A percentile compares a stretch with the other conserved stretches of the same genome.
Conservation (phyloP, 1,284 basidiomycete genomes). For the Chiua sp. region DNA sequence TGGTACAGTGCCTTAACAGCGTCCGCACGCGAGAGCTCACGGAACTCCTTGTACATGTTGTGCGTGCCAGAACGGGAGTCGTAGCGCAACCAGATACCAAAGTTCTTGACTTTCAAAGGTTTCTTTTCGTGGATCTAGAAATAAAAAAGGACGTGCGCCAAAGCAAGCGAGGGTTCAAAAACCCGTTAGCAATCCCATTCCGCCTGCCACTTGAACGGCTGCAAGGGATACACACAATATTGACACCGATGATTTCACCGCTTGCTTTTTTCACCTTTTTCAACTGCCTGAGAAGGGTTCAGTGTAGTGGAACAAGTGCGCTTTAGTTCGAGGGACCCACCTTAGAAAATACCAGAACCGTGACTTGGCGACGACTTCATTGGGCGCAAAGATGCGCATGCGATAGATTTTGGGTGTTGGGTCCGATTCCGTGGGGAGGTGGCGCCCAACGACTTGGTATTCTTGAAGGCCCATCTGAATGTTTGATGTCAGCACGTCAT, state of each 20-base stretch:
- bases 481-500: conserved; percentile 30
- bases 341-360: conserved; percentile 99
- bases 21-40: conserved; percentile 92
- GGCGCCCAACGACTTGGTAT: conserved; percentile 98
- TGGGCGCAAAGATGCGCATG: conserved; percentile 99
- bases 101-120: conserved; percentile 99
- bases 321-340: conserved; percentile 42
- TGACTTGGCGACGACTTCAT: conserved; percentile 98
- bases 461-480: conserved; percentile 64
- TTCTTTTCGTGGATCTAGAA: conserved; percentile 94
- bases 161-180: conserved; percentile 9
- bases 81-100: conserved; percentile 99
- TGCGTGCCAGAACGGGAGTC: conserved; percentile 98
- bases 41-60: conserved; percentile 99
- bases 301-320: conserved; percentile 10
- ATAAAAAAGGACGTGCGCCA: conserved; percentile 24
- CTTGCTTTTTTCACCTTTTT: conserved; percentile 99
- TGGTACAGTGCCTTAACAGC: conserved; percentile 98
- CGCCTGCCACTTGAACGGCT: conserved; percentile 87
- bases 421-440: conserved; percentile 93
- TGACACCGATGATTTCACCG: conserved; percentile 99
- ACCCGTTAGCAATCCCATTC: conserved; percentile 67
- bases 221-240: conserved; percentile 90
- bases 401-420: conserved; percentile 97
- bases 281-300: conserved; percentile 62